Evolutionary conservation across 140 eudicot genomes (phyloP).

Genomic region (Flaveria floridana): DNA sequence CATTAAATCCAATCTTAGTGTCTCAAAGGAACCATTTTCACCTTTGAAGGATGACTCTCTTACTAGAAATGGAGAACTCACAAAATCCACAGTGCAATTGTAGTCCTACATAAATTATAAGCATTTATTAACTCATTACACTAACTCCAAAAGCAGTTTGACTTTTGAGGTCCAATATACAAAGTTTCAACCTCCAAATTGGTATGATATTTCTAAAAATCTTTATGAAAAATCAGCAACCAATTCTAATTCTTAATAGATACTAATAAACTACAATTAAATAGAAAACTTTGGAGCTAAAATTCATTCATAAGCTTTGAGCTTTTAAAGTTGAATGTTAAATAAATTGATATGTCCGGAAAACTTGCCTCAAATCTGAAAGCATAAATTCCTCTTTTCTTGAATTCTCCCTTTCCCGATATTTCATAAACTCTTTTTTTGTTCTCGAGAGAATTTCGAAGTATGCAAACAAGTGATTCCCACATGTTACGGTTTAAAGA

Average conservation of each 20-base stretch:
- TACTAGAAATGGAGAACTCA: slow-evolving; percentile 82
- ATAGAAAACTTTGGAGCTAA: not conserved
- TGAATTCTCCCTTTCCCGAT: slow-evolving; percentile 70
- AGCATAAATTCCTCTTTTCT: slow-evolving; percentile 81
- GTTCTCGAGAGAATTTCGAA: slow-evolving; percentile 63
- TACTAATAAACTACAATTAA: not conserved
- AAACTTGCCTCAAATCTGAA: slow-evolving; percentile 85
- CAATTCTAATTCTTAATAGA: too few species aligned
- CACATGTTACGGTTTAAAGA: slow-evolving; percentile 95
- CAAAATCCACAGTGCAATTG: slow-evolving; percentile 83
- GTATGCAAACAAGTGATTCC: slow-evolving; percentile 96
- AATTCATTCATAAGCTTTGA: not conserved
- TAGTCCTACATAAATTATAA: slow-evolving; percentile 60
- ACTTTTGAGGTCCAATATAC: slow-evolving; percentile 25
- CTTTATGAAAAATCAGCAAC: not conserved
- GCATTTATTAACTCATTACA: slow-evolving; percentile 21
- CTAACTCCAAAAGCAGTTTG: slow-evolving; percentile 6
- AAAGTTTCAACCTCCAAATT: slow-evolving; percentile 1
- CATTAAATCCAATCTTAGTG: slow-evolving; percentile 84
- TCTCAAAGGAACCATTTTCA: slow-evolving; percentile 67
- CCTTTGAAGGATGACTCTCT: slow-evolving; percentile 60
- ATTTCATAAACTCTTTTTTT: slow-evolving; percentile 71
- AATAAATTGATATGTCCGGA: not conserved
- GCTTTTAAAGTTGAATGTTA: not conserved
- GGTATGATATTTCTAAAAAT: not conserved